Evolutionary conservation across 331 rosid genomes (phyloP), one percentile per base, ranked within the genome.

Genomic region (Pyracantha coccinea): DNA sequence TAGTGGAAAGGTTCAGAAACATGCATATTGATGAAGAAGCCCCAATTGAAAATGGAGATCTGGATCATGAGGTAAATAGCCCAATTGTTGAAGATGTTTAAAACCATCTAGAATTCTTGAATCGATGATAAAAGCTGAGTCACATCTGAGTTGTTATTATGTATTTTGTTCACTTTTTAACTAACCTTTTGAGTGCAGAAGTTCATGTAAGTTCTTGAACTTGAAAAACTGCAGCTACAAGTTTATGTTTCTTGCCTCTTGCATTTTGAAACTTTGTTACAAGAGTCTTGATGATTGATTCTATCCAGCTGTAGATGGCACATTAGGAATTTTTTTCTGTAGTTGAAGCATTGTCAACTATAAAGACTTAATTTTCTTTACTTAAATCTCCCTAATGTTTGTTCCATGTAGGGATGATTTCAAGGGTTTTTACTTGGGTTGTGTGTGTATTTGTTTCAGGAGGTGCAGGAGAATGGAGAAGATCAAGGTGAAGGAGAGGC

Each of bases 11-110:
- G 54, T 84, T 79, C 54, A 87, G 76, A 45, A 79, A 70, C 73
- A 75, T 82, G 87, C 82, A 77, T 63, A 29, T 80, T 59, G 82
- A 76, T 68, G 76, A 61, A 47, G 74, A 47, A 7, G 57, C 71
- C 31, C 73, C 64, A 21, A 69, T 74, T 58, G 87, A 80, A 77
- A 84, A 87, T 84, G 85, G 83, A 78, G 83, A 81, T 33, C 32
- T 65, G 6, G 80, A 78, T 83, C 76, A 73, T 45, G 74, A 75
- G 84, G 91, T 85, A 80, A 65, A 41, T 35, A 12, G 13, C 10
- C n/a, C 8, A 65, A 72, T 68, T 72, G 71, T 29, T 13, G 41
- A 60, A 14, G 72, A 52, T 74, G 29, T 28, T 52, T 38, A 15
- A 50, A 64, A 15, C 35, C 32, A 29, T 21, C 31, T 68, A 23